Evolutionary conservation across 208 protist genomes (phyloP).

Genomic region (Leishmania guyanensis): DNA sequence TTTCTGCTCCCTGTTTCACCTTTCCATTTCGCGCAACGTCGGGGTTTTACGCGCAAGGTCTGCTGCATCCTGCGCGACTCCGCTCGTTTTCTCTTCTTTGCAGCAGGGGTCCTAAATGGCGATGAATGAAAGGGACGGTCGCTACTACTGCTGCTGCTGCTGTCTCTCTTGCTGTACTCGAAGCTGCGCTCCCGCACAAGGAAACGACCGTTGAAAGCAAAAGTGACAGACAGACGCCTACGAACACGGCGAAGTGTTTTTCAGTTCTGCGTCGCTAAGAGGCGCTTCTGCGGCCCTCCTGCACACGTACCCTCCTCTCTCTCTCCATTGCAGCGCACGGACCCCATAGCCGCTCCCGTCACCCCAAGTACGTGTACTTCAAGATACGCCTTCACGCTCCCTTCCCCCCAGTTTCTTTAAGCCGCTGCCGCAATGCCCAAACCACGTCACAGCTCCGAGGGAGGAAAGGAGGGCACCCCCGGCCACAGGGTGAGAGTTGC

Average conservation of each 20-base stretch:
- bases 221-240: not conserved
- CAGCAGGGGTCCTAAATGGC: not conserved
- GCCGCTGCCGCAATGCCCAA: not conserved
- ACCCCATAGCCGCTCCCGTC: not conserved
- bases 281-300: not conserved
- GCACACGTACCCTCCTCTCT: not conserved
- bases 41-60: not conserved
- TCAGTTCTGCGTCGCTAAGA: not conserved
- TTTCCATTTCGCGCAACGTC: not conserved
- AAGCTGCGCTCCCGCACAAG: not conserved
- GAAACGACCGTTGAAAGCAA: not conserved
- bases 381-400: not conserved
- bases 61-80: not conserved
- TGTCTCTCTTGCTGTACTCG: too few species aligned
- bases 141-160: too few species aligned
- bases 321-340: not conserved
- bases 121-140: not conserved
- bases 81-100: not conserved
- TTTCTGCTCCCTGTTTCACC: not conserved
- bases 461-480: not conserved
- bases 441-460: not conserved
- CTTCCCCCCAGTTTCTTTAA: not conserved
- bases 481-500: not conserved
- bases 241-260: not conserved
- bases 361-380: not conserved